A percentile compares a stretch with the other conserved stretches of the same genome.
These are phyloP conservation scores for Fragaria ananassa DNA, from an alignment of 306 rosid genomes.

Conservation along the genomic window DNA sequence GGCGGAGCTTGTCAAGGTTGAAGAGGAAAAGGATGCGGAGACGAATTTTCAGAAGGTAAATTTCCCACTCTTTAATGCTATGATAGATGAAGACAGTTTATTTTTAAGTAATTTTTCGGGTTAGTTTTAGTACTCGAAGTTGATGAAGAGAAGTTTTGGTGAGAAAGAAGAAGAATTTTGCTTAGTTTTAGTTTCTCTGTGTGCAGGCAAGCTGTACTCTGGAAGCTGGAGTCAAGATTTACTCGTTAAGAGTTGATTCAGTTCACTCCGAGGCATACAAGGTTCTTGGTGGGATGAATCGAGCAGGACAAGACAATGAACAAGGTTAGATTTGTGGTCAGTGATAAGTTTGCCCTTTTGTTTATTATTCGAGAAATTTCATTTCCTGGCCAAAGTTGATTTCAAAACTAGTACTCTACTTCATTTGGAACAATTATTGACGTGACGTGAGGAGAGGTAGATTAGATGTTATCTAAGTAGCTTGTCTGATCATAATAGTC, in stretches of 20 bases:
- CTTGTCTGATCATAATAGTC: not conserved
- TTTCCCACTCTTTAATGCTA: not conserved
- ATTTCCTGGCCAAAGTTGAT: not conserved
- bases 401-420: not conserved
- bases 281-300: constrained; percentile 96
- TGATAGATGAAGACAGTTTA: constrained; percentile 2
- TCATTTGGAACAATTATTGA: not conserved
- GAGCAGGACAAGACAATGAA: constrained; percentile 86
- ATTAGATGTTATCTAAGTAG: not conserved
- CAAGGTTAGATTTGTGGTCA: constrained; percentile 49
- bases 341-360: constrained; percentile 6
- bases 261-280: constrained; percentile 95
- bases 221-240: constrained; percentile 96
- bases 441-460: not conserved
- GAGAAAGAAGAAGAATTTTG: not conserved
- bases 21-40: constrained; percentile 71
- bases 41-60: constrained; percentile 90
- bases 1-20: constrained; percentile 76
- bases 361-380: not conserved
- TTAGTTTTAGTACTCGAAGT: not conserved
- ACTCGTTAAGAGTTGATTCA: constrained; percentile 86
- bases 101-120: not conserved
- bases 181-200: constrained; percentile 7
- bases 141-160: not conserved
- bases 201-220: constrained; percentile 93